phyloP scores from a whole-genome alignment of 2,329 filamentous ascomycete species.

The Microdochium trichocladiopsis region DNA sequence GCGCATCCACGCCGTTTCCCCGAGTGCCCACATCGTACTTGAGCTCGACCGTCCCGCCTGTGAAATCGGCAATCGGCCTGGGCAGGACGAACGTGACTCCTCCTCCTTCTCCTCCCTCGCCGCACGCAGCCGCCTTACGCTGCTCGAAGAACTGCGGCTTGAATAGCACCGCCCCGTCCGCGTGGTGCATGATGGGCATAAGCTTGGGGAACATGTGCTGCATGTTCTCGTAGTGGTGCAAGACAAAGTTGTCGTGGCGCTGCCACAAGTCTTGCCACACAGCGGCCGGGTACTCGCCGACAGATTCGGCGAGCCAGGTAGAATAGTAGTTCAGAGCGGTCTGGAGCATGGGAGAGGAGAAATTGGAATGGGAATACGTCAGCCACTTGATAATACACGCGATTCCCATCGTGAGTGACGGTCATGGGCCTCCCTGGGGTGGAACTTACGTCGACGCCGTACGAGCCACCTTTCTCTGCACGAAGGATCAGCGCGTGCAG shows the following conservation, averaged over 20 bases:
- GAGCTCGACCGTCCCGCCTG: slow-evolving; percentile 24
- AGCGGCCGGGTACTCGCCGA: neutral
- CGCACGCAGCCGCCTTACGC: neutral
- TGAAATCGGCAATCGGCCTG: slow-evolving; percentile 32
- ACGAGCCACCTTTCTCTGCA: slow-evolving; percentile 10
- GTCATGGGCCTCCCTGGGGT: no score
- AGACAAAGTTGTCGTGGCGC: neutral
- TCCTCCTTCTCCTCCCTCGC: no score
- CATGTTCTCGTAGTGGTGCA: neutral
- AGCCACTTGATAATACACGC: neutral
- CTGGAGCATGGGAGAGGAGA: neutral
- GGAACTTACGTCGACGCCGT: neutral
- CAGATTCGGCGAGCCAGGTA: neutral
- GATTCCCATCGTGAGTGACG: neutral
- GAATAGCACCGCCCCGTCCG: neutral
- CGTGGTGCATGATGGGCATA: neutral
- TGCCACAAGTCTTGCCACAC: neutral
- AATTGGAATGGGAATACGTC: neutral
- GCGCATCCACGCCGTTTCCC: slow-evolving; percentile 36
- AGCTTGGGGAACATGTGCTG: neutral
- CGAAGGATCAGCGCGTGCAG: slow-evolving; percentile 17
- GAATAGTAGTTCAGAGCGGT: neutral
- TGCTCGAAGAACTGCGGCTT: neutral
- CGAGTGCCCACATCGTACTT: slow-evolving; percentile 39
- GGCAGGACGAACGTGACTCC: slow-evolving; percentile 22